Evolutionary conservation across 2,329 filamentous ascomycete species (phyloP).

Genomic region (Arachnopeziza araneosa): DNA sequence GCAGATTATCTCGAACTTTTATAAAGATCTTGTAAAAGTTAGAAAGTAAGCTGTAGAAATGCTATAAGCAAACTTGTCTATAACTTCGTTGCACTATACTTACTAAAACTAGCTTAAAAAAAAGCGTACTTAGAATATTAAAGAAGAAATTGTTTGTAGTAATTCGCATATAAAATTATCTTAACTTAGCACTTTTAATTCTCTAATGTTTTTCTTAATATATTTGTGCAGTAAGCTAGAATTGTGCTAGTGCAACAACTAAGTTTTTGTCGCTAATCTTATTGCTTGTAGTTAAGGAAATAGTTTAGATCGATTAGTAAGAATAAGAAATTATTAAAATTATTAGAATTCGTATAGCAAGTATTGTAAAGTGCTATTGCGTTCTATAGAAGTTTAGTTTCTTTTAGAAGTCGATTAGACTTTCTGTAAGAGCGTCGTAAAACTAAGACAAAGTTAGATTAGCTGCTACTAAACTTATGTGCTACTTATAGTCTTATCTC

Average conservation of each 20-base stretch:
- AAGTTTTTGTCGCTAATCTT: constrained; percentile 15
- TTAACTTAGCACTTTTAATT: constrained; percentile 13
- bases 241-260: constrained; percentile 15
- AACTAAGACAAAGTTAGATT: constrained; percentile 16
- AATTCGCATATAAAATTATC: constrained; percentile 16
- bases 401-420: constrained; percentile 17
- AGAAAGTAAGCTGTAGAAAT: constrained; percentile 16
- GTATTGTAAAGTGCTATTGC: constrained; percentile 15
- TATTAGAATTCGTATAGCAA: constrained; percentile 16
- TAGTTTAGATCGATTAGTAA: constrained; percentile 18
- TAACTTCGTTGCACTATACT: constrained; percentile 15
- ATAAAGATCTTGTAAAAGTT: constrained; percentile 14
- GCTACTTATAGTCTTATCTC: constrained; percentile 15
- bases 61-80: constrained; percentile 15
- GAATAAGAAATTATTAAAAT: constrained; percentile 19
- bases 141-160: constrained; percentile 14
- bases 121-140: constrained; percentile 15
- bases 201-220: constrained; percentile 17
- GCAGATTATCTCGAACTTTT: constrained; percentile 16
- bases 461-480: constrained; percentile 10
- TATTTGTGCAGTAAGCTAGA: constrained; percentile 18
- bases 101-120: constrained; percentile 13
- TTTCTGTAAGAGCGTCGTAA: constrained; percentile 12
- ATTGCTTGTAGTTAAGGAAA: constrained; percentile 16
- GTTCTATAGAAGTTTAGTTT: constrained; percentile 16